These are phyloP conservation scores for Ceratobasidium sp. DNA, from an alignment of 1,284 basidiomycete species.

Conservation along the genomic window DNA sequence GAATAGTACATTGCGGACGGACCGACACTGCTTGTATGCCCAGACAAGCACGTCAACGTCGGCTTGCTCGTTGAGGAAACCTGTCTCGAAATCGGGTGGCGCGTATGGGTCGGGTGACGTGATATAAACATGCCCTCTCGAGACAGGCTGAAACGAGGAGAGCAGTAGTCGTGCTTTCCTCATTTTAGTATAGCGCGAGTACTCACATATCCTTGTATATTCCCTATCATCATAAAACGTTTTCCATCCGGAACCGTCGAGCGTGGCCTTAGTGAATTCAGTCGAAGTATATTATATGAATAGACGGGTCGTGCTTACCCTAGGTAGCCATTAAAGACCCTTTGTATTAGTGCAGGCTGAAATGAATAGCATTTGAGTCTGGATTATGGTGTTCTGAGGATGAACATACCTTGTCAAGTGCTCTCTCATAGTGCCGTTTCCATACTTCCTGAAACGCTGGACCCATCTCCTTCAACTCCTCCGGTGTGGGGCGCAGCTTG, in stretches of 20 bases:
- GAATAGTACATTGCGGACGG: neutral
- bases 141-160: slow-evolving; percentile 43
- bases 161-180: neutral
- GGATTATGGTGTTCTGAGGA: too few relatives aligned
- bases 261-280: slow-evolving; percentile 53
- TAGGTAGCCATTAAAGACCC: slow-evolving; percentile 20
- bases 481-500: slow-evolving; percentile 58
- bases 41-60: slow-evolving; percentile 63
- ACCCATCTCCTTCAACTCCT: slow-evolving; percentile 58
- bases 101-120: slow-evolving; percentile 47
- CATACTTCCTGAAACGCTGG: slow-evolving; percentile 57
- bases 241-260: slow-evolving; percentile 8
- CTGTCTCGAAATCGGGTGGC: slow-evolving; percentile 47
- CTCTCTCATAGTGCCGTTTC: slow-evolving; percentile 56
- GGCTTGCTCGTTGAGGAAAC: slow-evolving; percentile 49
- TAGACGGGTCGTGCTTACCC: neutral
- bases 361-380: neutral
- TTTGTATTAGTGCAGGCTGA: slow-evolving; percentile 30
- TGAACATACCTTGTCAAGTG: slow-evolving; percentile 56
- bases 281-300: neutral
- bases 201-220: slow-evolving; percentile 35
- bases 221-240: slow-evolving; percentile 30
- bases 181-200: neutral
- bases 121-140: slow-evolving; percentile 49
- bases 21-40: slow-evolving; percentile 63